Evolutionary conservation across 257 asterid genomes (phyloP), one percentile per base, ranked within the genome.

Genomic region (Solanum megistacrolobum): DNA sequence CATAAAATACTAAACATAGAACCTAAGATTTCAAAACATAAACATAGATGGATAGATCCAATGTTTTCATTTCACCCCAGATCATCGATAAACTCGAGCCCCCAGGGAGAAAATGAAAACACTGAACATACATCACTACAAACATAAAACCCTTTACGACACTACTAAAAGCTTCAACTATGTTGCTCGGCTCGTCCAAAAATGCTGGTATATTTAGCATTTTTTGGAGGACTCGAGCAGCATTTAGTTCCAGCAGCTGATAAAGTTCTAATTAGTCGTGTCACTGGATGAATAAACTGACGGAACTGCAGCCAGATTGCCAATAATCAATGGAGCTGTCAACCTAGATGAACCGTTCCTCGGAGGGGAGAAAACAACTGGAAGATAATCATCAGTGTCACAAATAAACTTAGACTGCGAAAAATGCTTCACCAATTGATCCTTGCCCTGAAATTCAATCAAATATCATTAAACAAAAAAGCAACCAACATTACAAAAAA

Each of bases 61-160:
- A 74, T 87, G 91, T 89, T 89, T 89, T 41, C 89, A 83, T 20
- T 89, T 89, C 89, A 73, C 88, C 89, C 84, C 84, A 60, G 88
- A 58, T 31, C 18, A 65, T 74, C 55, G 55, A 35, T 36, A 7
- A 38, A 36, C 0, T 34, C 20, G 20, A 73, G 55, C 48, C 68
- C 9, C 25, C 9, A 35, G 89, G 89, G 91, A 81, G 86, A 89
- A 18, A 85, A 84, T 88, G 87, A 86, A 86, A 89, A 86, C 91
- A 89, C 25, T 29, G 43, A 60, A 12, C 60, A 81, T 62, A 20
- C 16, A 74, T 43, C 72, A 46, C 20, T 46, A 81, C 68, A 27
- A 20, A 29, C 20, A 81, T 81, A 29, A 5, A 13, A 62, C 1
- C 16, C 16, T 6, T 35, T 10, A 55, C 9, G 7, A 8, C 46